A percentile compares a stretch with the other conserved stretches of the same genome.
Conservation (phyloP, 768 basidiomycete species). For the Boletus barrowsii region DNA sequence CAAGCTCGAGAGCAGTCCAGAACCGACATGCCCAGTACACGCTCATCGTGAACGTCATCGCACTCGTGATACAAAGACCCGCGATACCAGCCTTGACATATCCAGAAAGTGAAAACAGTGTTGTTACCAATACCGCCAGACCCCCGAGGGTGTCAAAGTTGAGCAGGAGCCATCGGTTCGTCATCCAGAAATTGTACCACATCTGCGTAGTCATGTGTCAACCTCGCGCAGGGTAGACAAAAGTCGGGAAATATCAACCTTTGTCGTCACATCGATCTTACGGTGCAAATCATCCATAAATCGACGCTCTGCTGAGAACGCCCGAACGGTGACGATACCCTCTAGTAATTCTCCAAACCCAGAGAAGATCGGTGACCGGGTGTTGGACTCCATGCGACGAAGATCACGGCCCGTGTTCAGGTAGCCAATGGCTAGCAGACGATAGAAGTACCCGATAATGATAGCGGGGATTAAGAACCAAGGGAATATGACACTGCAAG, state of each 20-base stretch:
- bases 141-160: conserved; percentile 81
- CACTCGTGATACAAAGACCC: conserved; percentile 74
- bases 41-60: conserved; percentile 55
- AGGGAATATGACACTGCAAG: conserved; percentile 65
- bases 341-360: conserved; percentile 81
- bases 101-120: conserved; percentile 68
- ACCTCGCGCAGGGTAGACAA: not conserved
- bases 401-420: conserved; percentile 80
- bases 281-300: conserved; percentile 74
- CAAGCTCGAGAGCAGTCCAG: conserved; percentile 62
- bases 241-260: conserved; percentile 40
- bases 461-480: conserved; percentile 76
- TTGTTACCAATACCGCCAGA: conserved; percentile 69
- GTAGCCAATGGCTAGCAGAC: conserved; percentile 66
- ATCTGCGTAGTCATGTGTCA: conserved; percentile 37
- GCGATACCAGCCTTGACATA: conserved; percentile 59
- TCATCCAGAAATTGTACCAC: conserved; percentile 92
- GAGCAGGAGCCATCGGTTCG: conserved; percentile 79
- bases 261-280: conserved; percentile 76
- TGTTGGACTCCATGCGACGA: conserved; percentile 87
- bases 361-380: conserved; percentile 79
- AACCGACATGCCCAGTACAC: conserved; percentile 51
- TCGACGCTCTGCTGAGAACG: conserved; percentile 76
- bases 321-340: conserved; percentile 90
- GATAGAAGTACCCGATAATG: conserved; percentile 73